Evolutionary conservation across 2,329 filamentous ascomycete genomes (phyloP), one percentile per base, ranked within the genome.

Genomic region (Kalmusia sp.): DNA sequence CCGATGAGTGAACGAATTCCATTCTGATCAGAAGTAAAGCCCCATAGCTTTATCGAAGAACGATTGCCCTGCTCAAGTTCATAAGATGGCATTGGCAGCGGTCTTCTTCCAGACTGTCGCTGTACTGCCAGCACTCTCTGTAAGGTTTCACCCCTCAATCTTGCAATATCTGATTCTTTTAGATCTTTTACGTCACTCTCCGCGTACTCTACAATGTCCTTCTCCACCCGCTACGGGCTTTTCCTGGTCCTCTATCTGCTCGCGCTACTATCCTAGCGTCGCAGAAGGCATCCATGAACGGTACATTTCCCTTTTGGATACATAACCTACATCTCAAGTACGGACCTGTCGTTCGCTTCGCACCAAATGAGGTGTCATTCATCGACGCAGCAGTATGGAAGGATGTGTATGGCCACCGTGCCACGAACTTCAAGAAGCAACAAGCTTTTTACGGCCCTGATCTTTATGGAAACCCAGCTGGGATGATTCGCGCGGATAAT

Each of bases 401-500:
- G 47, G 76, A 77, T 19, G 72, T 77, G 19, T 78, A 76, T 55
- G 74, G 75, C n/a, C 64, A 70, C 54, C 61, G 43, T 8, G 60
- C 49, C 5, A 63, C 44, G 21, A 64, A 59, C 35, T 68, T 73
- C 47, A 50, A 57, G 21, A 78, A 77, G 35, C 58, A 74, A 35
- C 53, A 51, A 3, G 48, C 52, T 1, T 74, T 72, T 62, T 76
- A 74, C 37, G 63, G 68, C 5, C 57, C 55, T 17, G 68, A 72
- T 12, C 28, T 54, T 3, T 69, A 68, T 35, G 70, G 71, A 3
- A 51, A 48, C 1, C 62, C 68, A 59, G 21, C 57, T 6, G 59
- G 68, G 8, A 53, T 65, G 30, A 63, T 73, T 46, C 44, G 70
- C 38, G 59, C 66, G 11, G 66, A 74, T 33, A 69, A 76, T 30